These are phyloP conservation scores for Pulveroboletus sp. DNA, from an alignment of 1,284 basidiomycete genomes.

Conservation along the genomic window DNA sequence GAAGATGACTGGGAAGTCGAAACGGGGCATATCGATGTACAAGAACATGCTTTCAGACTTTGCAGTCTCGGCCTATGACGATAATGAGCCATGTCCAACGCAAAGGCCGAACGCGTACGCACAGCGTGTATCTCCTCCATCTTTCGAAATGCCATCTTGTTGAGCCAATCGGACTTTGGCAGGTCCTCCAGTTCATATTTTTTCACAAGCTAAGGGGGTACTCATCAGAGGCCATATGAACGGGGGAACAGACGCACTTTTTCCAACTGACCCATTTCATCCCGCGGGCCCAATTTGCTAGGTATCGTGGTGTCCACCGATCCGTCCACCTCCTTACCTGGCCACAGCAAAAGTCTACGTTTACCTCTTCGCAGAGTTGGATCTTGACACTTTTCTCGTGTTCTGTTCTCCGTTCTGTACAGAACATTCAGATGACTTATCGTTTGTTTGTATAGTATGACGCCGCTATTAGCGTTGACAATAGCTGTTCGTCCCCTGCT, in stretches of 20 bases:
- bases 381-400: not conserved
- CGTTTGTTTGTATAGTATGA: not conserved
- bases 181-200: slow-evolving; percentile 94
- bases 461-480: not conserved
- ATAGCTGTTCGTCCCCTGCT: not conserved
- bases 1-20: slow-evolving; percentile 97
- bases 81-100: not conserved
- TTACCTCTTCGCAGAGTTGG: slow-evolving; percentile 86
- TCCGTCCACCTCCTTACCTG: slow-evolving; percentile 81
- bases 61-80: slow-evolving; percentile 70
- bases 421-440: not conserved
- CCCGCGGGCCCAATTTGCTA: slow-evolving; percentile 73
- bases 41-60: slow-evolving; percentile 90
- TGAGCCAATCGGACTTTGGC: slow-evolving; percentile 94
- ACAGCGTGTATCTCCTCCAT: slow-evolving; percentile 93
- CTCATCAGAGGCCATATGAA: not conserved
- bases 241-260: slow-evolving; percentile 53
- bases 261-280: slow-evolving; percentile 94
- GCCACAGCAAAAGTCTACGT: slow-evolving; percentile 86
- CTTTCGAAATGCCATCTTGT: slow-evolving; percentile 88
- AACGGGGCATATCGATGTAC: slow-evolving; percentile 94
- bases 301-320: slow-evolving; percentile 80
- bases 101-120: slow-evolving; percentile 27
- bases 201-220: slow-evolving; percentile 73
- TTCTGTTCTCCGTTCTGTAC: not conserved